Evolutionary conservation across 2,329 filamentous ascomycete species (phyloP).

Genomic region (Fusarium miscanthi): DNA sequence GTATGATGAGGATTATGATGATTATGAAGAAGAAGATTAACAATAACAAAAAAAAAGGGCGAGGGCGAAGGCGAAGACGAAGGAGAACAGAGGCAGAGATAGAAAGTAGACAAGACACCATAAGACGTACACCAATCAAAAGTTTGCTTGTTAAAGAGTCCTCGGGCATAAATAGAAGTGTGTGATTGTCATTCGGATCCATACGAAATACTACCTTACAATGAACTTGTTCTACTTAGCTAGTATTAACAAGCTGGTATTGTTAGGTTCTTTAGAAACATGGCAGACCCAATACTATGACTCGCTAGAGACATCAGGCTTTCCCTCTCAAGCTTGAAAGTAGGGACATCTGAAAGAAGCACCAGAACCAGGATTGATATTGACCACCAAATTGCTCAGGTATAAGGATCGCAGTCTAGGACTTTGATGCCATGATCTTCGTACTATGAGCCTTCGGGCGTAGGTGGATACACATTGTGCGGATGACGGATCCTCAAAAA

Average conservation of each 20-base stretch:
- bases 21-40: not conserved
- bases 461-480: not conserved
- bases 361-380: not conserved
- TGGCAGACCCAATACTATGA: not conserved
- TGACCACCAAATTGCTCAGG: not conserved
- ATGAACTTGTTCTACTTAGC: not conserved
- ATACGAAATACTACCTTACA: not conserved
- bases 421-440: not conserved
- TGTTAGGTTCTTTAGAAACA: not conserved
- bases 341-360: not conserved
- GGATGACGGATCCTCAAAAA: not conserved
- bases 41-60: not conserved
- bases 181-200: not conserved
- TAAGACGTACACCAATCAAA: not conserved
- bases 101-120: not conserved
- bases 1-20: no score
- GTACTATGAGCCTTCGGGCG: not conserved
- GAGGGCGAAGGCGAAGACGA: not conserved
- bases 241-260: not conserved
- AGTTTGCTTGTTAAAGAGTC: not conserved
- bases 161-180: not conserved
- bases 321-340: not conserved
- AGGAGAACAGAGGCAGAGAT: not conserved
- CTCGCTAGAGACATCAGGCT: not conserved
- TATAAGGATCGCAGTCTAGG: no score